Evolutionary conservation across 768 basidiomycete genomes (phyloP).

Genomic region (Tulasnella sp.): DNA sequence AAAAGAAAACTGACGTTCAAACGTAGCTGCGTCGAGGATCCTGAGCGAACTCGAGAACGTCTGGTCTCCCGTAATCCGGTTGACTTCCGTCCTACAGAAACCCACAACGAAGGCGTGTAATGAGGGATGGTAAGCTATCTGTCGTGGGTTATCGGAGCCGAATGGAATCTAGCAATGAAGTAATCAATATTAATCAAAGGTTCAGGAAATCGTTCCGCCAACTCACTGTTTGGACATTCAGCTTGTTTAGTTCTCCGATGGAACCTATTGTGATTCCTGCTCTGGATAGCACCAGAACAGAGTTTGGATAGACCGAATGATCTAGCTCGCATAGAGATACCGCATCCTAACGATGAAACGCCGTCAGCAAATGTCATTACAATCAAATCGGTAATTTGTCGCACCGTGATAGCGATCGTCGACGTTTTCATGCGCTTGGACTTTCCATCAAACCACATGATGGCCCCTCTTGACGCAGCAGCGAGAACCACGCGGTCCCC

Average conservation of each 20-base stretch:
- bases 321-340: slow-evolving; percentile 39
- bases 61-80: slow-evolving; percentile 33
- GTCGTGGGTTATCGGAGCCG: slow-evolving; percentile 58
- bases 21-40: slow-evolving; percentile 36
- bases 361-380: not conserved
- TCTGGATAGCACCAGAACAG: slow-evolving; percentile 47
- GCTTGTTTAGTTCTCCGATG: slow-evolving; percentile 56
- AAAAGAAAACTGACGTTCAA: not conserved
- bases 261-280: slow-evolving; percentile 51
- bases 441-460: slow-evolving; percentile 41
- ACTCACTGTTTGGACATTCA: slow-evolving; percentile 69
- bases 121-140: slow-evolving; percentile 47
- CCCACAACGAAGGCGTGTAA: slow-evolving; percentile 55
- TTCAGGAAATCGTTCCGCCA: not conserved
- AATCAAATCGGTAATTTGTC: not conserved
- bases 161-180: slow-evolving; percentile 46
- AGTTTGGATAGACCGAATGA: slow-evolving; percentile 35
- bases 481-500: slow-evolving; percentile 53
- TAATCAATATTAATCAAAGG: slow-evolving; percentile 1
- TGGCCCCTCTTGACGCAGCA: slow-evolving; percentile 53
- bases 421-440: slow-evolving; percentile 31
- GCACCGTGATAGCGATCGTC: slow-evolving; percentile 61
- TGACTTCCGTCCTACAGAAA: slow-evolving; percentile 43
- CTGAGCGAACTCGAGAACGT: slow-evolving; percentile 45
- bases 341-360: slow-evolving; percentile 34